These are phyloP conservation scores for Aspergillus niger DNA, from an alignment of 2,329 filamentous ascomycete species.

Conservation along the genomic window DNA sequence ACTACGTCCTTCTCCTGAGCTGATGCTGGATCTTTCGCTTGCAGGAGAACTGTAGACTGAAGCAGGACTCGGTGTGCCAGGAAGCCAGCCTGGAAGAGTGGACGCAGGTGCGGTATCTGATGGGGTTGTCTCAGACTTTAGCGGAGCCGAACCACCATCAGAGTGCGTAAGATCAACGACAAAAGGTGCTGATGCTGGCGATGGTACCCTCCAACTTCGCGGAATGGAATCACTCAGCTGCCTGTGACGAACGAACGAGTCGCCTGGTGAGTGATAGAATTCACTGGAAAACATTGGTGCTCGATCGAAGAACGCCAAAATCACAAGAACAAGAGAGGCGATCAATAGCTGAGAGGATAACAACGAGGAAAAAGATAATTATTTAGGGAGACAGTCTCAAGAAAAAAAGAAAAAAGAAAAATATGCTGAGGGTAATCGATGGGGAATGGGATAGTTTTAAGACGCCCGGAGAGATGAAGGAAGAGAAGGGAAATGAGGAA, in stretches of 20 bases:
- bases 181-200: slow-evolving; percentile 1
- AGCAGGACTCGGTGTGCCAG: neutral
- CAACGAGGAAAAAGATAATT: neutral
- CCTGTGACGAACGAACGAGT: slow-evolving; percentile 2
- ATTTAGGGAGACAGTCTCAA: neutral
- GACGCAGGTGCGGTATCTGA: neutral
- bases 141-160: neutral
- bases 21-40: slow-evolving; percentile 1
- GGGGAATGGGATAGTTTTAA: too few species aligned
- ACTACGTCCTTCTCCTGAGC: neutral
- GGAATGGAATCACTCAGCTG: slow-evolving; percentile 2
- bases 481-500: neutral
- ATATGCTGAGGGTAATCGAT: neutral
- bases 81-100: neutral
- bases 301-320: neutral
- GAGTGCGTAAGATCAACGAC: neutral
- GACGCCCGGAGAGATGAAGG: neutral
- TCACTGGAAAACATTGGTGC: slow-evolving; percentile 4
- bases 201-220: neutral
- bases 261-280: slow-evolving; percentile 9
- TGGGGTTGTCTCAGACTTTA: neutral
- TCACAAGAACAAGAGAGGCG: too few species aligned
- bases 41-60: neutral
- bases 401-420: too few species aligned
- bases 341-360: neutral